Evolutionary conservation across 169 alveolate genomes (phyloP).

Genomic region (Babesia sp.): DNA sequence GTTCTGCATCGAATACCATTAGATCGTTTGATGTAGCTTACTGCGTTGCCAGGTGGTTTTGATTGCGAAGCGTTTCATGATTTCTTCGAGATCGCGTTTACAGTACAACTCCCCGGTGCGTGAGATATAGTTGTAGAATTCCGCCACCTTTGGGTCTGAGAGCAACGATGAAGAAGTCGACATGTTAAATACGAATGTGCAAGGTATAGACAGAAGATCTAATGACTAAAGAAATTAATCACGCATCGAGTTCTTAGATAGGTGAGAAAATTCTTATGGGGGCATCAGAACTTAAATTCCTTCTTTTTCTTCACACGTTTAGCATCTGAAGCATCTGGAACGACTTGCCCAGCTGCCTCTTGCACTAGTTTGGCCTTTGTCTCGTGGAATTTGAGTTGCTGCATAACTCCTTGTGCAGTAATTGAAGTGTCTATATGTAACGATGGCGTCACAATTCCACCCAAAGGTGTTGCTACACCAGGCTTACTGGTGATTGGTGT

Average conservation of each 20-base stretch:
- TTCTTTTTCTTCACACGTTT: constrained; percentile 73
- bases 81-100: background rate
- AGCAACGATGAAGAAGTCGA: background rate
- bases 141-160: constrained; percentile 19
- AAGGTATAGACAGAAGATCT: background rate
- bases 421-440: constrained; percentile 41
- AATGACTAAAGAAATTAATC: background rate
- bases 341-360: constrained; percentile 73
- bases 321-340: constrained; percentile 52
- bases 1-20: background rate
- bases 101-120: constrained; percentile 4
- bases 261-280: background rate
- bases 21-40: background rate
- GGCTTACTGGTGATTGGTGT: constrained; percentile 31
- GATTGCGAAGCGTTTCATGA: constrained; percentile 1
- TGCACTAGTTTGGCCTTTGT: constrained; percentile 72
- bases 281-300: constrained; percentile 69
- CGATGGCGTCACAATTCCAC: constrained; percentile 66
- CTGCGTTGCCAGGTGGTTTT: background rate
- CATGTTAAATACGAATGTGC: background rate
- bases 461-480: constrained; percentile 55
- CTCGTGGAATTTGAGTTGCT: constrained; percentile 70
- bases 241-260: background rate
- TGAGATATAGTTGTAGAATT: background rate
- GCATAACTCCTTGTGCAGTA: constrained; percentile 55